A percentile compares a stretch with the other conserved stretches of the same genome.
Conservation (phyloP, 2,329 filamentous ascomycete genomes). For the Xylaria sp. region DNA sequence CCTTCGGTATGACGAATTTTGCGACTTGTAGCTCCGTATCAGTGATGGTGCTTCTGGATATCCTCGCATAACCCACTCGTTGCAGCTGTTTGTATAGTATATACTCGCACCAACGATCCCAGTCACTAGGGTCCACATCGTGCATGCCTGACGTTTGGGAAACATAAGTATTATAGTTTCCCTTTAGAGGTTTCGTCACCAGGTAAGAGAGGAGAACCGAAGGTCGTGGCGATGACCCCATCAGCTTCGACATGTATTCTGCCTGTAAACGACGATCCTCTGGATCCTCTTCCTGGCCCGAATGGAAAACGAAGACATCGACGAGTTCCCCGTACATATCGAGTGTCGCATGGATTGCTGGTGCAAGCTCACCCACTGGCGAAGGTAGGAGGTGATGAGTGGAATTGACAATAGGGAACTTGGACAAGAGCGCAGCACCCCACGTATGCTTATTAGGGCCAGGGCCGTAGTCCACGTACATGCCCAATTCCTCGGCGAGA, state of each 20-base stretch:
- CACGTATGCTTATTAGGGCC: conserved; percentile 99
- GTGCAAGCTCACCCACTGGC: conserved; percentile 93
- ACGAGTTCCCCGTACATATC: conserved; percentile 90
- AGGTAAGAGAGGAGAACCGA: conserved; percentile 90
- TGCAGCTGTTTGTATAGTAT: conserved; percentile 92
- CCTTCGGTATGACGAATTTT: conserved; percentile 87
- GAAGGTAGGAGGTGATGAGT: conserved; percentile 95
- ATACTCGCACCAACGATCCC: conserved; percentile 99
- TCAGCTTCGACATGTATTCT: conserved; percentile 86
- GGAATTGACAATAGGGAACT: conserved; percentile 97
- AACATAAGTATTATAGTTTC: conserved; percentile 98
- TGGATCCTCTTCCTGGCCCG: conserved; percentile 94
- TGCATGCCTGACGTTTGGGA: conserved; percentile 89
- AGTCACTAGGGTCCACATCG: conserved; percentile 91
- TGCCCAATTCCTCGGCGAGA: conserved; percentile 93
- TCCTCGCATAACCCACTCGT: conserved; percentile 87
- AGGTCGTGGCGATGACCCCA: conserved; percentile 84
- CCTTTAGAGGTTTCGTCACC: conserved; percentile 87
- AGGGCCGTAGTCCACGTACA: conserved; percentile 98
- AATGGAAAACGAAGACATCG: conserved; percentile 98
- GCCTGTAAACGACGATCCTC: conserved; percentile 90
- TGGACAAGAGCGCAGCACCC: conserved; percentile 91
- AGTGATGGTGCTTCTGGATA: conserved; percentile 90
- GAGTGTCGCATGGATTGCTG: conserved; percentile 95
- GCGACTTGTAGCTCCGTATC: conserved; percentile 97